Conservation (phyloP, 1,139 yeast genomes). For the Magnusiomyces fungicola region DNA sequence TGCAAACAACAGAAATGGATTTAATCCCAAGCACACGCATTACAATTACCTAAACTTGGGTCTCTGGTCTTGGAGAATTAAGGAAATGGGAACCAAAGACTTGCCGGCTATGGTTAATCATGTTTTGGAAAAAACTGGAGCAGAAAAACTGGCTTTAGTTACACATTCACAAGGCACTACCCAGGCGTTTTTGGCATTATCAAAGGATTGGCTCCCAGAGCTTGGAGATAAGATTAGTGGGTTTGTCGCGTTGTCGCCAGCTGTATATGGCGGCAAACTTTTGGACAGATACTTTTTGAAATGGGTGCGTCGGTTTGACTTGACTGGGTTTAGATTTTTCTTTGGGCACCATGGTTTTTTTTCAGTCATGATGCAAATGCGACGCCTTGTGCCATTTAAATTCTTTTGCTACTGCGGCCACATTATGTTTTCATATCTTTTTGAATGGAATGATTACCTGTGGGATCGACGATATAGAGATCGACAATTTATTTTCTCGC, state of each 20-base stretch:
- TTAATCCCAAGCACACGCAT: slow-evolving; percentile 53
- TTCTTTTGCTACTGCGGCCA: slow-evolving; percentile 61
- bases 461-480: slow-evolving; percentile 68
- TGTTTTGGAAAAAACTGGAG: slow-evolving; percentile 41
- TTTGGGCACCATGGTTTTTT: slow-evolving; percentile 44
- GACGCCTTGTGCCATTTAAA: slow-evolving; percentile 36
- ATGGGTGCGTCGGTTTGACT: slow-evolving; percentile 25
- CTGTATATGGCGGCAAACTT: slow-evolving; percentile 75
- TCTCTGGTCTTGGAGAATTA: slow-evolving; percentile 72
- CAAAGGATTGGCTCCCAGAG: slow-evolving; percentile 42
- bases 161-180: slow-evolving; percentile 96
- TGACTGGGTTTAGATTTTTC: slow-evolving; percentile 31
- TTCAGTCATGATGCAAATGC: slow-evolving; percentile 28
- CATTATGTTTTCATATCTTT: slow-evolving; percentile 71
- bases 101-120: slow-evolving; percentile 63
- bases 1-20: slow-evolving; percentile 87
- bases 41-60: slow-evolving; percentile 42
- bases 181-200: slow-evolving; percentile 59
- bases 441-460: slow-evolving; percentile 74
- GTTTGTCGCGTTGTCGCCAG: slow-evolving; percentile 81
- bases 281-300: slow-evolving; percentile 49
- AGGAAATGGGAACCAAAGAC: slow-evolving; percentile 72
- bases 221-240: slow-evolving; percentile 46
- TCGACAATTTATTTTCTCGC: slow-evolving; percentile 78
- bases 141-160: slow-evolving; percentile 49